Evolutionary conservation across 768 basidiomycete species (phyloP).

Genomic region (Suillus cothurnatus): DNA sequence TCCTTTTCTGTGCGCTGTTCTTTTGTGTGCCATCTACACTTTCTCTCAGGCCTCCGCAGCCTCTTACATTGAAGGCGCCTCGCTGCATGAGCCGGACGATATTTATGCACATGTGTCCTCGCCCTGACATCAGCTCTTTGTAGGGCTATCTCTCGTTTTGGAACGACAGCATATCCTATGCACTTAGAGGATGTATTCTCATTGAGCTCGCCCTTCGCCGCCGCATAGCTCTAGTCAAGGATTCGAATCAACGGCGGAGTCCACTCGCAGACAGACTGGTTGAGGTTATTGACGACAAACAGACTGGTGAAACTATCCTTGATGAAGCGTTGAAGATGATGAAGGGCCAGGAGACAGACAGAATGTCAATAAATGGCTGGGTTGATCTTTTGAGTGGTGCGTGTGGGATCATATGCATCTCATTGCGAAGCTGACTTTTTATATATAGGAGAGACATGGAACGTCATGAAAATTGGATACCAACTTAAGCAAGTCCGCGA

Average conservation of each 20-base stretch:
- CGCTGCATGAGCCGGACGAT: neutral
- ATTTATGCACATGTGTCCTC: neutral
- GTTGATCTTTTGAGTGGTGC: conserved; percentile 92
- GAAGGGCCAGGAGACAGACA: conserved; percentile 63
- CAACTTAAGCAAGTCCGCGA: conserved; percentile 99
- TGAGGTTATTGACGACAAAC: conserved; percentile 89
- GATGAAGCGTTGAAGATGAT: conserved; percentile 98
- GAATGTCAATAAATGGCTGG: conserved; percentile 84
- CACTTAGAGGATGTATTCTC: conserved; percentile 96
- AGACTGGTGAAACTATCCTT: conserved; percentile 94
- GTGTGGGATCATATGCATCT: conserved; percentile 30
- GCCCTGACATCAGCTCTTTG: conserved; percentile 4
- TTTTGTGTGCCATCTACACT: conserved; percentile 8
- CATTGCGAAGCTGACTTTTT: neutral
- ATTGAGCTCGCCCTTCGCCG: conserved; percentile 95
- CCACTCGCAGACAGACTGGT: conserved; percentile 82
- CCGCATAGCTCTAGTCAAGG: conserved; percentile 88
- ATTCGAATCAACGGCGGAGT: conserved; percentile 70
- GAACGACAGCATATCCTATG: conserved; percentile 99
- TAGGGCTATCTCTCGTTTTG: conserved; percentile 97
- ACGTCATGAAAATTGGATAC: conserved; percentile 99
- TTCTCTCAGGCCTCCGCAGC: conserved; percentile 19
- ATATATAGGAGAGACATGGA: conserved; percentile 95
- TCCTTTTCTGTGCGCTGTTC: conserved; percentile 11
- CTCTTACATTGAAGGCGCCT: neutral